Percentiles rank a stretch among this genome's conserved stretches.
phyloP scores from a whole-genome alignment of 2,329 filamentous ascomycete species.

The Cordyceps tenuipes region DNA sequence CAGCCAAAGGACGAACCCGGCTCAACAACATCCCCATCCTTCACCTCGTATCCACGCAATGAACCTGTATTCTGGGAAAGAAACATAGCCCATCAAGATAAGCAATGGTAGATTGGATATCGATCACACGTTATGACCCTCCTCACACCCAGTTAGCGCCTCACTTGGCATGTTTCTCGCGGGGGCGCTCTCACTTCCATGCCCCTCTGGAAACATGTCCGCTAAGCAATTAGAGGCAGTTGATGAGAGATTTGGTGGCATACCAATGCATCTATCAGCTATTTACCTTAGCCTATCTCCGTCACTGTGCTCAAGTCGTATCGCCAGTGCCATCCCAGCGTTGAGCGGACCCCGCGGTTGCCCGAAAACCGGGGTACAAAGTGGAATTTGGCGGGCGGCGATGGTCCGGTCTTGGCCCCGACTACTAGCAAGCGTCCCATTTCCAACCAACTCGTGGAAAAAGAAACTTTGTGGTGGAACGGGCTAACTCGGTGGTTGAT shows the following conservation, averaged over 20 bases:
- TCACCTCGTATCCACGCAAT: too few species aligned
- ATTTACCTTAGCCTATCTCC: not conserved
- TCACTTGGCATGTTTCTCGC: not conserved
- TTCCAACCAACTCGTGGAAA: not conserved
- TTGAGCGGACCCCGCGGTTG: conserved; percentile 3
- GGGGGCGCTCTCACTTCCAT: not conserved
- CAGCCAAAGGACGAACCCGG: too few species aligned
- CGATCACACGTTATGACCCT: not conserved
- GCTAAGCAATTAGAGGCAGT: conserved; percentile 6
- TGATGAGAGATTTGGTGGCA: not conserved
- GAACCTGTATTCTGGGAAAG: too few species aligned
- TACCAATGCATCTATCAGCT: not conserved
- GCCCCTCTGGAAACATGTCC: not conserved
- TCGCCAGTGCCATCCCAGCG: not conserved
- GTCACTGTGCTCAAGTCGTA: not conserved
- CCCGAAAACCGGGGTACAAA: conserved; percentile 5
- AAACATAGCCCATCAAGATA: too few species aligned
- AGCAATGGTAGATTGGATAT: too few species aligned
- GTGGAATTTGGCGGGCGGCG: not conserved
- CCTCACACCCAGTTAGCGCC: not conserved
- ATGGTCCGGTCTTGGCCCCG: not conserved
- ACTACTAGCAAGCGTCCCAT: not conserved
- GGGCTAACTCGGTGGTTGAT: not conserved
- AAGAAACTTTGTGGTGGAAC: not conserved
- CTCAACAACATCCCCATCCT: too few species aligned